A percentile compares a stretch with the other conserved stretches of the same genome.
These are phyloP conservation scores for Leccinum subtestaceum DNA, from an alignment of 768 basidiomycete species.

Conservation along the genomic window DNA sequence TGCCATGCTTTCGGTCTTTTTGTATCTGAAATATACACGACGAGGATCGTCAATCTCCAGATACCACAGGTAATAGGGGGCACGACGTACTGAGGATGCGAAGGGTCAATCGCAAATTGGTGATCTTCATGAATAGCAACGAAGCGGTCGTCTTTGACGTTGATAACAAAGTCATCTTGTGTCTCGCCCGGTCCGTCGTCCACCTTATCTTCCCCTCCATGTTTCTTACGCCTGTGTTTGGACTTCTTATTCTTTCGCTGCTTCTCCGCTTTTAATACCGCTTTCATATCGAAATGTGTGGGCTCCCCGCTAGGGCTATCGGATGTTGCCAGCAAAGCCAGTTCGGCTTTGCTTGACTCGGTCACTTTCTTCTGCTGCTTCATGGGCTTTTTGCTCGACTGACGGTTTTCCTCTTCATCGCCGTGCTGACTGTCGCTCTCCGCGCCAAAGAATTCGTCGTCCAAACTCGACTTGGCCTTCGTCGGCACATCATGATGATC, in stretches of 20 bases:
- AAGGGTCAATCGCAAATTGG: slow-evolving; percentile 93
- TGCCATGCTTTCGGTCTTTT: slow-evolving; percentile 89
- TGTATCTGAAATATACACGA: slow-evolving; percentile 56
- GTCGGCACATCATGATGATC: slow-evolving; percentile 21
- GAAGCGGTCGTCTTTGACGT: slow-evolving; percentile 89
- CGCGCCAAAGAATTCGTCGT: slow-evolving; percentile 77
- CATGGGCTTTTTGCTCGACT: slow-evolving; percentile 24
- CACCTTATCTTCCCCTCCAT: slow-evolving; percentile 26
- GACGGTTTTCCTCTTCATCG: slow-evolving; percentile 27
- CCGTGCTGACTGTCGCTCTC: slow-evolving; percentile 29
- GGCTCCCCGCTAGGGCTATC: slow-evolving; percentile 53
- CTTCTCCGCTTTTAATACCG: slow-evolving; percentile 86
- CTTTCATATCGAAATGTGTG: slow-evolving; percentile 87
- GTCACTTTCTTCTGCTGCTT: slow-evolving; percentile 16
- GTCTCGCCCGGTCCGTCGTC: slow-evolving; percentile 57
- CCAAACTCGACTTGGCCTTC: slow-evolving; percentile 10
- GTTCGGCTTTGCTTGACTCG: slow-evolving; percentile 48
- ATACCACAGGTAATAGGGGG: not conserved
- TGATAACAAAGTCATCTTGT: slow-evolving; percentile 78
- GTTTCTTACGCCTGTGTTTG: slow-evolving; percentile 26
- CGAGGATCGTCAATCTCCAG: not conserved
- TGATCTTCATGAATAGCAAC: slow-evolving; percentile 84
- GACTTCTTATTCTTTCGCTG: slow-evolving; percentile 43
- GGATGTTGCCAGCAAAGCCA: slow-evolving; percentile 58
- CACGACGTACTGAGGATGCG: slow-evolving; percentile 80